phyloP scores from a whole-genome alignment of 2,329 filamentous ascomycete species.

The Pseudogymnoascus sp. region DNA sequence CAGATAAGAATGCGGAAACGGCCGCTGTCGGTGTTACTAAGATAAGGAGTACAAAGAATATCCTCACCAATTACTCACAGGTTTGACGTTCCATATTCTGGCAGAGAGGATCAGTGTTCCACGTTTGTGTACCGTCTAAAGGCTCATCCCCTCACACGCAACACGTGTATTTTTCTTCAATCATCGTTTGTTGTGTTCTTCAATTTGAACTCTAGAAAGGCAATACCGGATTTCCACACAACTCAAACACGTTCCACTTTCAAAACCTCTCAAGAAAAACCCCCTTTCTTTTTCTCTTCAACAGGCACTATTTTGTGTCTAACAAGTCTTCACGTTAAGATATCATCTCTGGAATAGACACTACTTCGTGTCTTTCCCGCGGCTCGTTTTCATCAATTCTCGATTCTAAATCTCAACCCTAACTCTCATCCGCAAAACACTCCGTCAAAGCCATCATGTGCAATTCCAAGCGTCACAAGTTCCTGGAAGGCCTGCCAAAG shows the following conservation, averaged over 20 bases:
- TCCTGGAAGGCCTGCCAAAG: slow-evolving; percentile 63
- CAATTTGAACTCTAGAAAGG: not conserved
- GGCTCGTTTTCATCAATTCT: not conserved
- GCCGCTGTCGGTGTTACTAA: not conserved
- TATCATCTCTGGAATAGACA: not conserved
- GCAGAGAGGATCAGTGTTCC: not conserved
- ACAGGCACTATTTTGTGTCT: not conserved
- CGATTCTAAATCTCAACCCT: not conserved
- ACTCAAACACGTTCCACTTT: not conserved
- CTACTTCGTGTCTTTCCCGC: no score
- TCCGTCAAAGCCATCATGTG: slow-evolving; percentile 20
- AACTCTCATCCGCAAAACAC: not conserved
- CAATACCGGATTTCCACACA: not conserved
- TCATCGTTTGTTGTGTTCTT: not conserved
- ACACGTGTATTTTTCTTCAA: not conserved
- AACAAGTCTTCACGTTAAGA: not conserved
- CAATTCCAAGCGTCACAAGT: slow-evolving; percentile 31
- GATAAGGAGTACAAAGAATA: not conserved
- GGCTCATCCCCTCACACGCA: not conserved
- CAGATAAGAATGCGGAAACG: not conserved
- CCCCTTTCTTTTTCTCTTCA: not conserved
- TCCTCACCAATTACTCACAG: not conserved
- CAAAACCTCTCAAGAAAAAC: not conserved
- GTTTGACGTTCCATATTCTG: not conserved
- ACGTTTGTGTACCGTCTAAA: not conserved